Evolutionary conservation across 2,329 filamentous ascomycete species (phyloP).

Genomic region (Pseudodiploospora longispora): DNA sequence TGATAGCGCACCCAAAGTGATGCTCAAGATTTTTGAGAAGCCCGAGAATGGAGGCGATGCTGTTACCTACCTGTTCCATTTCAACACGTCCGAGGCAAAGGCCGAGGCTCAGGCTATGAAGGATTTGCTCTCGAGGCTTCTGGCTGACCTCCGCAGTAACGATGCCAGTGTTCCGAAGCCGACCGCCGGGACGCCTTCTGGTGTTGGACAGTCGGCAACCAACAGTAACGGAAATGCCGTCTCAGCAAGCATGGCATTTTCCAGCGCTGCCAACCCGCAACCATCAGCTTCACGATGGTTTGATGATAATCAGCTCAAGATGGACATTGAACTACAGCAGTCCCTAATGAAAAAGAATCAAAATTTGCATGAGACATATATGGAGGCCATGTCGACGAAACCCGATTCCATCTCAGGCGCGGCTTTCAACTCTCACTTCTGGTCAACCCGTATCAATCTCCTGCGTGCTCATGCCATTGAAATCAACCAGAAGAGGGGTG

Average conservation of each 20-base stretch:
- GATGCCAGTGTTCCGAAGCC: conserved; percentile 45
- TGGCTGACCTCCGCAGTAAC: conserved; percentile 57
- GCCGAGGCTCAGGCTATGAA: conserved; percentile 80
- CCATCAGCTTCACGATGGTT: conserved; percentile 59
- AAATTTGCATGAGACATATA: conserved; percentile 72
- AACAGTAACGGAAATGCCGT: conserved; percentile 28
- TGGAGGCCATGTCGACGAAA: conserved; percentile 75
- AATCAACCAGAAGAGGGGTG: conserved; percentile 73
- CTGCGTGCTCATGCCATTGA: conserved; percentile 88
- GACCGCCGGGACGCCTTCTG: conserved; percentile 19
- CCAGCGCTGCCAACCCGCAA: conserved; percentile 55
- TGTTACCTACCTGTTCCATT: conserved; percentile 76
- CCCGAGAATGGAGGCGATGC: conserved; percentile 49
- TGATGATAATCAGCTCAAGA: conserved; percentile 70
- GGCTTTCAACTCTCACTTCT: conserved; percentile 88
- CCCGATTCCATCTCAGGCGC: conserved; percentile 72
- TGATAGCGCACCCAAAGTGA: conserved; percentile 78
- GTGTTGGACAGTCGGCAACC: conserved; percentile 19
- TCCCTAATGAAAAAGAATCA: conserved; percentile 77
- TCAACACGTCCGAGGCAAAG: conserved; percentile 73
- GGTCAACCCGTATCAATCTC: conserved; percentile 79
- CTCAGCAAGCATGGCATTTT: conserved; percentile 70
- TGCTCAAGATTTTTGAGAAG: conserved; percentile 85
- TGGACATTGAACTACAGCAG: conserved; percentile 75
- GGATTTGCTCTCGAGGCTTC: conserved; percentile 68